Percentiles rank a stretch among this genome's conserved stretches.
Conservation (phyloP, 352 stramenopile genomes). For the Sclerospora graminicola region DNA sequence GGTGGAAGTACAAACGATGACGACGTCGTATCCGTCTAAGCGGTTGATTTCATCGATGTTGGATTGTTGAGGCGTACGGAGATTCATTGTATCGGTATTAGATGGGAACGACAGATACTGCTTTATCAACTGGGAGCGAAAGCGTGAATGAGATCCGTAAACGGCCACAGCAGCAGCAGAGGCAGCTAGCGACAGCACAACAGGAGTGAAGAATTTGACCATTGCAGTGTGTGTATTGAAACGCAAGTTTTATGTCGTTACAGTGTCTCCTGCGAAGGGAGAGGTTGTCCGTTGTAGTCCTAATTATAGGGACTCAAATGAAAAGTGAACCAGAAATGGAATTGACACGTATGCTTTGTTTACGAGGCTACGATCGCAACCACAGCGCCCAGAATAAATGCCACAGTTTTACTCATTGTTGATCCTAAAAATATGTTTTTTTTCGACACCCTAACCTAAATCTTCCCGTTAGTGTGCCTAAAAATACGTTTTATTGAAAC, state of each 20-base stretch:
- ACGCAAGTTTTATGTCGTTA: too few species aligned
- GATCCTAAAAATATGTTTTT: too few species aligned
- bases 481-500: too few species aligned
- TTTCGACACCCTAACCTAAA: too few species aligned
- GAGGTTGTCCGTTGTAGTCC: constrained; percentile 12
- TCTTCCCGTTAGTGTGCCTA: too few species aligned
- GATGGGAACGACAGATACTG: neutral
- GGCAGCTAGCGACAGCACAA: constrained; percentile 18
- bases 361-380: too few species aligned
- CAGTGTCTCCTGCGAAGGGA: constrained; percentile 5
- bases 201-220: constrained; percentile 26
- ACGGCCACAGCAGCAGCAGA: constrained; percentile 21
- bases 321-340: too few species aligned
- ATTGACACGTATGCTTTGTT: too few species aligned
- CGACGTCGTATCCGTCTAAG: constrained; percentile 90
- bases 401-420: too few species aligned
- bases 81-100: constrained; percentile 19
- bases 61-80: constrained; percentile 41
- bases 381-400: too few species aligned
- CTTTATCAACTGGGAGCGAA: constrained; percentile 12
- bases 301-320: too few species aligned
- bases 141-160: constrained; percentile 24
- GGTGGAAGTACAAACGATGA: constrained; percentile 97
- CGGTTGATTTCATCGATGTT: constrained; percentile 83
- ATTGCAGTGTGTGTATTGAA: constrained; percentile 10